Conservation (phyloP, 2,329 filamentous ascomycete genomes). For the Colletotrichum falcatum region DNA sequence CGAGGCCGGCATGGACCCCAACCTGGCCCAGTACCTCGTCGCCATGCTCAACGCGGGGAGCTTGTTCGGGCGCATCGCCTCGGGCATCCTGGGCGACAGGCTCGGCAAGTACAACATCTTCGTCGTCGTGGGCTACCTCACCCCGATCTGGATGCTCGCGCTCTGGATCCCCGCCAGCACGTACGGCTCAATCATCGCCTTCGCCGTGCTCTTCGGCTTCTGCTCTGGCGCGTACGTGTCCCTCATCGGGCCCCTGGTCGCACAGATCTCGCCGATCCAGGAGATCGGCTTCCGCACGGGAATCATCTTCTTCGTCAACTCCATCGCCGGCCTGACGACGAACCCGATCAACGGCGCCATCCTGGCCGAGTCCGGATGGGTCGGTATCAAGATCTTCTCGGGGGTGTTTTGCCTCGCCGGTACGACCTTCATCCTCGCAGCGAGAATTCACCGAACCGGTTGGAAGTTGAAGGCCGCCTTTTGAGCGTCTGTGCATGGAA, state of each 20-base stretch:
- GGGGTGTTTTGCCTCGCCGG: conserved; percentile 50
- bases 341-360: conserved; percentile 67
- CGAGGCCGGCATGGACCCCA: conserved; percentile 45
- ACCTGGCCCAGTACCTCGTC: conserved; percentile 51
- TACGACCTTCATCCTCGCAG: conserved; percentile 44
- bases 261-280: conserved; percentile 66
- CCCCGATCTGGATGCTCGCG: conserved; percentile 52
- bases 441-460: conserved; percentile 46
- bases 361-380: conserved; percentile 46
- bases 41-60: conserved; percentile 55
- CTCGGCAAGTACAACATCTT: conserved; percentile 57
- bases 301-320: conserved; percentile 62
- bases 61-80: conserved; percentile 52
- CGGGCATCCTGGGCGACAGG: conserved; percentile 51
- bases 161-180: conserved; percentile 57
- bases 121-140: conserved; percentile 58
- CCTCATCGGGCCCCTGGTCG: conserved; percentile 53
- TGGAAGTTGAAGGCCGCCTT: conserved; percentile 45
- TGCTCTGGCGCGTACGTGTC: conserved; percentile 56
- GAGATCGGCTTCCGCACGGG: conserved; percentile 65
- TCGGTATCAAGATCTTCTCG: conserved; percentile 53
- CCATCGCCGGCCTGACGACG: conserved; percentile 67
- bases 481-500: conserved; percentile 23
- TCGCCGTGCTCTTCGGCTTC: conserved; percentile 57
- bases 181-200: conserved; percentile 50